Percentiles rank a stretch among this genome's conserved stretches.
Conservation (phyloP, 129 eudicot genomes). For the Gnaphalium uliginosum region DNA sequence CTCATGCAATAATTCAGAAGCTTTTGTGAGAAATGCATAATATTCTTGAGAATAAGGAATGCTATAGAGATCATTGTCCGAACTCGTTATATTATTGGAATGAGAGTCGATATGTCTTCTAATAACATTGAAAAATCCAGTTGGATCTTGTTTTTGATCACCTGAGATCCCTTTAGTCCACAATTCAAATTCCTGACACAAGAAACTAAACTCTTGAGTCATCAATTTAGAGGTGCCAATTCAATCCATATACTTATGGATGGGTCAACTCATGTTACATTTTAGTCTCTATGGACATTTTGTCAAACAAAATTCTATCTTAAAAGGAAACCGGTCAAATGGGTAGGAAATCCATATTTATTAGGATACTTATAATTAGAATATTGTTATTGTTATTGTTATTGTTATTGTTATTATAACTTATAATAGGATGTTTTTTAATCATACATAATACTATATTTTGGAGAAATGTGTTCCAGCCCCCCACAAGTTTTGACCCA, state of each 20-base stretch:
- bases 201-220: slow-evolving; percentile 19
- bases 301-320: slow-evolving; percentile 11
- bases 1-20: slow-evolving; percentile 68
- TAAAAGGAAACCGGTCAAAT: background rate
- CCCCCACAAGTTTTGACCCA: background rate
- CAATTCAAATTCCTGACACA: slow-evolving; percentile 71
- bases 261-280: background rate
- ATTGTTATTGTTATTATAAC: background rate
- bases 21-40: slow-evolving; percentile 50
- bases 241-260: background rate
- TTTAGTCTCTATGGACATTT: background rate
- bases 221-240: slow-evolving; percentile 18
- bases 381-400: too few species aligned
- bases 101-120: slow-evolving; percentile 59
- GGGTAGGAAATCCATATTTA: background rate
- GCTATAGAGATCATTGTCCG: slow-evolving; percentile 58
- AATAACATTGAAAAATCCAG: slow-evolving; percentile 78
- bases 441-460: background rate
- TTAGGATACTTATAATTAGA: too few species aligned
- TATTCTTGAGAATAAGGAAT: slow-evolving; percentile 79
- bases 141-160: slow-evolving; percentile 59
- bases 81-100: slow-evolving; percentile 14
- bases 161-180: slow-evolving; percentile 73
- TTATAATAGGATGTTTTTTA: background rate
- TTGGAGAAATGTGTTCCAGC: background rate